These are phyloP conservation scores for Rostrohypoxylon terebratum DNA, from an alignment of 495 filamentous ascomycete genomes.

Conservation along the genomic window DNA sequence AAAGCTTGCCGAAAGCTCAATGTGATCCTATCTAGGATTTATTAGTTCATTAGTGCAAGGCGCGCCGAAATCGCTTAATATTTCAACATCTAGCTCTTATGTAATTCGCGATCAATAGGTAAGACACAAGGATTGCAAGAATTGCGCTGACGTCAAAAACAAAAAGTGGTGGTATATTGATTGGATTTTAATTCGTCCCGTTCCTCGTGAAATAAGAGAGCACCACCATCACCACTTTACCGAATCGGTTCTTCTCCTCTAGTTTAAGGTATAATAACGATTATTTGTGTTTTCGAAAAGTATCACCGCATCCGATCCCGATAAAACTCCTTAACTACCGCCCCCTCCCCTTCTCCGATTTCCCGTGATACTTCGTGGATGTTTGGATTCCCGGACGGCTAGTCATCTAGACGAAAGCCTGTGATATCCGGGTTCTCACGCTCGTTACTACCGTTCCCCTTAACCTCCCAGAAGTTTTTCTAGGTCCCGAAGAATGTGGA, in stretches of 20 bases:
- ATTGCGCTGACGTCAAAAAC: not conserved
- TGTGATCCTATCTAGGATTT: not conserved
- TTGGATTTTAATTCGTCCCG: slow-evolving; percentile 36
- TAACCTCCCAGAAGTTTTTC: not conserved
- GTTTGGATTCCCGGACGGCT: slow-evolving; percentile 19
- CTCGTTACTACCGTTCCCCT: slow-evolving; percentile 22
- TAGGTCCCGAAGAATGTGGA: not conserved
- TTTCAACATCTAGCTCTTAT: not conserved
- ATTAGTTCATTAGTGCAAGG: slow-evolving; percentile 14
- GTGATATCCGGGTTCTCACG: slow-evolving; percentile 23
- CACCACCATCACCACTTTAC: not conserved
- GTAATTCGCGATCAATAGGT: not conserved
- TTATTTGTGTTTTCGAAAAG: slow-evolving; percentile 32
- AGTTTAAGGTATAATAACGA: slow-evolving; percentile 29
- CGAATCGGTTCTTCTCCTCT: slow-evolving; percentile 20
- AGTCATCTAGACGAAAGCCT: slow-evolving; percentile 50
- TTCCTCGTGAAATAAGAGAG: slow-evolving; percentile 25
- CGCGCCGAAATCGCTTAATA: slow-evolving; percentile 30
- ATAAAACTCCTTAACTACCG: slow-evolving; percentile 19
- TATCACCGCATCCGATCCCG: not conserved
- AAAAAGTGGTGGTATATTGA: slow-evolving; percentile 34
- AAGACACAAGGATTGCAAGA: not conserved
- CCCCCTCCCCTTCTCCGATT: slow-evolving; percentile 1
- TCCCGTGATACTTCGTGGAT: slow-evolving; percentile 15
- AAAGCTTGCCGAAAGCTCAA: slow-evolving; percentile 1